Conservation (phyloP, 1,139 yeast genomes). For the Suhomyces bribrorum region DNA sequence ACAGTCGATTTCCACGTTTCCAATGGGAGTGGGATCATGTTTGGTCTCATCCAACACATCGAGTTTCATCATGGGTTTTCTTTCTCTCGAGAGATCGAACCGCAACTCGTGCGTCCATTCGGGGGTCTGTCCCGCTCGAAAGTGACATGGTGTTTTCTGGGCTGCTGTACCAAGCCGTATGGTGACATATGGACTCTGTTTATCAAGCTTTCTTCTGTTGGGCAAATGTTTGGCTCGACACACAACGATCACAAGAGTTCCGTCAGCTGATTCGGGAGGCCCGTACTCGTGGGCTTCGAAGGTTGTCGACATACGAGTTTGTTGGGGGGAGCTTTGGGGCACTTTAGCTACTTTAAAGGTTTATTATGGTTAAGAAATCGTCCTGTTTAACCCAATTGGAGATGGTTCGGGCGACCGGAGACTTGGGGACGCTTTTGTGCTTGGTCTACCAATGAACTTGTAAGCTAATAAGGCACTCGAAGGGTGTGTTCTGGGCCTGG, state of each 20-base stretch:
- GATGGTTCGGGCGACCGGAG: too few relatives aligned
- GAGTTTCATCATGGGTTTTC: slow-evolving; percentile 62
- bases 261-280: slow-evolving; percentile 43
- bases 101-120: slow-evolving; percentile 80
- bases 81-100: slow-evolving; percentile 62
- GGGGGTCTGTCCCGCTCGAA: slow-evolving; percentile 90
- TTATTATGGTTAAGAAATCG: too few relatives aligned
- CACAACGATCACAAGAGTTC: slow-evolving; percentile 47
- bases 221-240: slow-evolving; percentile 73
- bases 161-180: slow-evolving; percentile 81
- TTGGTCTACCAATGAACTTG: too few relatives aligned
- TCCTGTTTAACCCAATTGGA: too few relatives aligned
- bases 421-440: too few relatives aligned
- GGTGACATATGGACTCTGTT: slow-evolving; percentile 86
- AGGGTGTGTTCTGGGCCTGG: neutral
- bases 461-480: too few relatives aligned
- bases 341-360: neutral
- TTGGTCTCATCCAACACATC: slow-evolving; percentile 88
- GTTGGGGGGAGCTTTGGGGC: neutral
- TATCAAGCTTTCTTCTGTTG: slow-evolving; percentile 77
- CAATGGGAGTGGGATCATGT: slow-evolving; percentile 82
- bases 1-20: slow-evolving; percentile 78
- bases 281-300: slow-evolving; percentile 8
- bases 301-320: slow-evolving; percentile 2
- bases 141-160: slow-evolving; percentile 68